phyloP scores from a whole-genome alignment of 305 asterid species.

The Solanum hybrid region DNA sequence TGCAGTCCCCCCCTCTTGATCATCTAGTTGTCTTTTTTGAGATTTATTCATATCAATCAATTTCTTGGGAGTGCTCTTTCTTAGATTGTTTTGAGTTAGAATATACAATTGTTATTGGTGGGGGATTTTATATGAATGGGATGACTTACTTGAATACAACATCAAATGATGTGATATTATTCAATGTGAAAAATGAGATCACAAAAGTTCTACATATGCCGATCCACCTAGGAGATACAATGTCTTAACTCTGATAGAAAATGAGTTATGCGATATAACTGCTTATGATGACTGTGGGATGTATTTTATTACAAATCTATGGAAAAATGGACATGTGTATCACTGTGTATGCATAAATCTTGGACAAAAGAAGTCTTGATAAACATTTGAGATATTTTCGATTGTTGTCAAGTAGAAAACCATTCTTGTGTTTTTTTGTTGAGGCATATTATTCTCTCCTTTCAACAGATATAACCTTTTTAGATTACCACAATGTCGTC shows the following conservation, averaged over 20 bases:
- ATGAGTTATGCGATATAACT: too few relatives aligned
- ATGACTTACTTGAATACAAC: neutral
- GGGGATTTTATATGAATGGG: neutral
- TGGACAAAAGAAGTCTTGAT: neutral
- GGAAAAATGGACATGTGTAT: neutral
- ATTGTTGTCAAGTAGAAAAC: neutral
- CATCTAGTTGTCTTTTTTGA: neutral
- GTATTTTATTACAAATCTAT: neutral
- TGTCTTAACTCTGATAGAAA: too few relatives aligned
- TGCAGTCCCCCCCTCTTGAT: neutral
- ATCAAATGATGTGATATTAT: neutral
- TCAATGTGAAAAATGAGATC: neutral
- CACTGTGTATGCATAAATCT: neutral
- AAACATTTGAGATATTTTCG: neutral
- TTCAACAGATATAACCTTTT: neutral
- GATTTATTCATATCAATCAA: too few relatives aligned
- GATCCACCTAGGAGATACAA: neutral
- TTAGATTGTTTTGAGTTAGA: neutral
- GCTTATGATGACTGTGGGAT: neutral
- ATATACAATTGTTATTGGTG: neutral
- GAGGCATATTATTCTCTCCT: neutral
- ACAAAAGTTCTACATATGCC: neutral
- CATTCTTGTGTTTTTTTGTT: neutral
- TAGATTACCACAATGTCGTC: neutral
- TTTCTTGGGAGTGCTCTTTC: neutral